Percentiles rank a stretch among this genome's conserved stretches.
Conservation (phyloP, 1,284 basidiomycete species). For the Neolentinus lepideus region DNA sequence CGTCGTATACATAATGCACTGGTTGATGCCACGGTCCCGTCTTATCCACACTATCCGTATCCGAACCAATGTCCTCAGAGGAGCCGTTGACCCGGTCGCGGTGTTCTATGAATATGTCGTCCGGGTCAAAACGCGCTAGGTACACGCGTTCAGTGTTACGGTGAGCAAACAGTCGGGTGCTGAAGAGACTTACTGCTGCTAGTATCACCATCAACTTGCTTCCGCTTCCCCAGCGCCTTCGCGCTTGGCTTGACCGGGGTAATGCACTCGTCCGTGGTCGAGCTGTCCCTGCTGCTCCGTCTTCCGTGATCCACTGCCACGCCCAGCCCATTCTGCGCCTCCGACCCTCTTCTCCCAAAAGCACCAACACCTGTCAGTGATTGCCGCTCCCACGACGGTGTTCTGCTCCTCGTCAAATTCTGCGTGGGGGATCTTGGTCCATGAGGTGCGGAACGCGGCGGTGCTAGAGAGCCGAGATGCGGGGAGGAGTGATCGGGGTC, state of each 20-base stretch:
- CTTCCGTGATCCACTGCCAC: conserved; percentile 23
- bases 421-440: conserved; percentile 60
- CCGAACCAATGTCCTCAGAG: conserved; percentile 26
- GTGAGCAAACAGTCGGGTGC: background rate
- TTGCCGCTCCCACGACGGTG: conserved; percentile 38
- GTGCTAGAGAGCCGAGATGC: conserved; percentile 37
- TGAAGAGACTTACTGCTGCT: conserved; percentile 33
- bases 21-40: conserved; percentile 36
- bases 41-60: conserved; percentile 26
- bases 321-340: conserved; percentile 14
- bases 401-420: conserved; percentile 36
- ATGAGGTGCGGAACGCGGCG: conserved; percentile 58
- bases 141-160: background rate
- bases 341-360: conserved; percentile 10
- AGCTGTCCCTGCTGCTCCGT: conserved; percentile 21
- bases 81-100: conserved; percentile 18
- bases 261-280: conserved; percentile 10
- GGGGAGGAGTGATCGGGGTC: conserved; percentile 16
- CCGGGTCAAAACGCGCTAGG: conserved; percentile 31
- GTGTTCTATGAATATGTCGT: conserved; percentile 35
- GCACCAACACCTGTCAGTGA: conserved; percentile 16
- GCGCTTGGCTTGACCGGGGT: conserved; percentile 51
- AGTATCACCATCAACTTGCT: conserved; percentile 37
- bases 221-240: conserved; percentile 77
- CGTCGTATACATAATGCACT: conserved; percentile 73